These are phyloP conservation scores for Pseudonitzschia pungens DNA, from an alignment of 108 stramenopile genomes.

Conservation along the genomic window DNA sequence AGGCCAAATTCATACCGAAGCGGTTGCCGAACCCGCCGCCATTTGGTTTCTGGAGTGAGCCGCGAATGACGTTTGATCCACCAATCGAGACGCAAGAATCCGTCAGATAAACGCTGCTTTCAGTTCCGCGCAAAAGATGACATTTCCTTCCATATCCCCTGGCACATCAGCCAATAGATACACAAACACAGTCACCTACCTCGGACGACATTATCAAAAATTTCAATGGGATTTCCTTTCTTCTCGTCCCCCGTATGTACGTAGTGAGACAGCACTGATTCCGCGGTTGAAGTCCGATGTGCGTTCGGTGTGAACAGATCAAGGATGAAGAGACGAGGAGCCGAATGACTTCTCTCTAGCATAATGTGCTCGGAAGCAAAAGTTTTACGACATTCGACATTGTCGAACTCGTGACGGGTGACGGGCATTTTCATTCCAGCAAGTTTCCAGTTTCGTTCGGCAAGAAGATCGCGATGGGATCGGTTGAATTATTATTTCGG, in stretches of 20 bases:
- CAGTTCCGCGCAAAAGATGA: not conserved
- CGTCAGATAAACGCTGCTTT: not conserved
- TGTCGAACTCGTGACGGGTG: too few species aligned
- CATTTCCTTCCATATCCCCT: not conserved
- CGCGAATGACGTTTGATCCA: not conserved
- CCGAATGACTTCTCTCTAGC: too few species aligned
- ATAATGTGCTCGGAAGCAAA: too few species aligned
- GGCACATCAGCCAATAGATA: not conserved
- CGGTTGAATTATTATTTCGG: too few species aligned
- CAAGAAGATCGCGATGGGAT: too few species aligned
- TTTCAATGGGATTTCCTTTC: not conserved
- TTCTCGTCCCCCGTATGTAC: not conserved
- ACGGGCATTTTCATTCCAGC: too few species aligned
- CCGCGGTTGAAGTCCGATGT: not conserved
- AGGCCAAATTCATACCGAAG: slow-evolving; percentile 28
- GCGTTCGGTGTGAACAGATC: not conserved
- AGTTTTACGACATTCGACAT: too few species aligned
- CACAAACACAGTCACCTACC: not conserved
- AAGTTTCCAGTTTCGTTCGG: too few species aligned
- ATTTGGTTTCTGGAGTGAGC: not conserved
- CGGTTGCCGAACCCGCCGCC: slow-evolving; percentile 14
- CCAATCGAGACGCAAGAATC: not conserved
- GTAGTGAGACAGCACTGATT: not conserved
- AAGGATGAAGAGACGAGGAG: too few species aligned
- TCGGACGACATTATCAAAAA: not conserved